Evolutionary conservation across 2,329 filamentous ascomycete species (phyloP).

Genomic region (Fusarium sp.): DNA sequence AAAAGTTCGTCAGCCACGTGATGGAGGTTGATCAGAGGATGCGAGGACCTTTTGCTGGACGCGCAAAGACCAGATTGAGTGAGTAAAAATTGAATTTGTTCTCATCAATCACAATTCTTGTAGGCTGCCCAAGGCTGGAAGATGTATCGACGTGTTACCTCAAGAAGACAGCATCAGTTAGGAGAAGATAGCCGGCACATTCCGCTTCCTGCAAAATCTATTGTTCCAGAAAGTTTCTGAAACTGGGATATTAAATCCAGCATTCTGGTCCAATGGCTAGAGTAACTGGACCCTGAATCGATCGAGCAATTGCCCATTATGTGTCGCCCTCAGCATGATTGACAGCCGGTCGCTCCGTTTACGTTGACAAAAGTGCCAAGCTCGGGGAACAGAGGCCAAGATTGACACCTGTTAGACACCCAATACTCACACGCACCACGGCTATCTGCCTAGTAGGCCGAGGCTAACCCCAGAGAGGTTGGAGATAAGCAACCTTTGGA

Average conservation of each 20-base stretch:
- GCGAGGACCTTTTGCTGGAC: constrained; percentile 30
- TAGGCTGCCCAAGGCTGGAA: not conserved
- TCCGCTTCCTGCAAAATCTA: not conserved
- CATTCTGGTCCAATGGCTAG: not conserved
- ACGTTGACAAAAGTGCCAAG: constrained; percentile 39
- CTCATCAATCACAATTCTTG: not conserved
- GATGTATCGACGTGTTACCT: not conserved
- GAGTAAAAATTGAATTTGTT: constrained; percentile 4
- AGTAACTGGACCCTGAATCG: constrained; percentile 26
- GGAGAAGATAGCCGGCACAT: not conserved
- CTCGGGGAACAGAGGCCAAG: constrained; percentile 7
- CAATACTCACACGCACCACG: constrained; percentile 24
- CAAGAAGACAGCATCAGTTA: not conserved
- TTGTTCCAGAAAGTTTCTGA: constrained; percentile 23
- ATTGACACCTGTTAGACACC: constrained; percentile 8
- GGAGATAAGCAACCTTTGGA: constrained; percentile 42
- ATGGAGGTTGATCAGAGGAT: constrained; percentile 7
- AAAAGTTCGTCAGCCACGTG: constrained; percentile 36
- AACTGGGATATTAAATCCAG: constrained; percentile 6
- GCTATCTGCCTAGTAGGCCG: constrained; percentile 36
- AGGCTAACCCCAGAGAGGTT: constrained; percentile 43
- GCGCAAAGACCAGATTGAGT: not conserved
- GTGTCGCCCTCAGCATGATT: constrained; percentile 20
- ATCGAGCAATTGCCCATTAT: constrained; percentile 10
- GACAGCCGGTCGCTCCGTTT: constrained; percentile 24